These are phyloP conservation scores for Quercus variabilis DNA, from an alignment of 306 rosid genomes.

Conservation along the genomic window DNA sequence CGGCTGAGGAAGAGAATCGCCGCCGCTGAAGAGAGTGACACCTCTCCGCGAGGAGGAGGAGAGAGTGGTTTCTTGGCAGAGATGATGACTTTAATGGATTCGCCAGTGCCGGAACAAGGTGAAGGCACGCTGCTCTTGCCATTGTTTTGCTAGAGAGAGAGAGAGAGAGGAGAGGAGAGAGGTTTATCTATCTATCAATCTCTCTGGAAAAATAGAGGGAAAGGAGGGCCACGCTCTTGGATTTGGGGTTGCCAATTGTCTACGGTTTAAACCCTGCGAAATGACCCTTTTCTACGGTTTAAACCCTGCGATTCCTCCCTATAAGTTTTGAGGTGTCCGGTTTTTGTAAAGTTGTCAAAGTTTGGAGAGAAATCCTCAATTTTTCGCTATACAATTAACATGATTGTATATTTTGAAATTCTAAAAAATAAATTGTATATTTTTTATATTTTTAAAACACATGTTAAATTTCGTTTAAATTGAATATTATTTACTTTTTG, in stretches of 20 bases:
- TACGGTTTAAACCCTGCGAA: too few relatives aligned
- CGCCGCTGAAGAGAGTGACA: slow-evolving; percentile 47
- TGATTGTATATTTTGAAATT: too few relatives aligned
- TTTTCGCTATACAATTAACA: too few relatives aligned
- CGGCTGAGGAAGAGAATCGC: slow-evolving; percentile 58
- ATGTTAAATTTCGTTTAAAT: too few relatives aligned
- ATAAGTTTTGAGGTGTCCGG: too few relatives aligned
- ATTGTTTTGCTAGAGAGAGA: slow-evolving; percentile 24
- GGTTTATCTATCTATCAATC: not conserved
- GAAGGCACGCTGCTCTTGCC: slow-evolving; percentile 53
- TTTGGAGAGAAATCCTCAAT: too few relatives aligned
- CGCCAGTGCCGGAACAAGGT: slow-evolving; percentile 45
- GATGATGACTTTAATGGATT: slow-evolving; percentile 60
- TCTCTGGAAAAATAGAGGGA: not conserved
- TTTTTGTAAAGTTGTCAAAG: too few relatives aligned
- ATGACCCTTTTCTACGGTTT: too few relatives aligned
- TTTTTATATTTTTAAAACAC: rapidly evolving
- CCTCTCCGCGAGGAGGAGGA: slow-evolving; percentile 30
- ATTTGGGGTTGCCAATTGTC: too few relatives aligned
- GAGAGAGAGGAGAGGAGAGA: not conserved
- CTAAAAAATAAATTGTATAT: rapidly evolving
- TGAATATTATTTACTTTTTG: too few relatives aligned
- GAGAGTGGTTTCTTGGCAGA: slow-evolving; percentile 32
- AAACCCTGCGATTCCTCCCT: too few relatives aligned
- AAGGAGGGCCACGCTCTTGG: not conserved